A percentile compares a stretch with the other conserved stretches of the same genome.
Evolutionary conservation across 495 filamentous ascomycete species (phyloP).

Genomic region (Penicillium atrosanguineum): DNA sequence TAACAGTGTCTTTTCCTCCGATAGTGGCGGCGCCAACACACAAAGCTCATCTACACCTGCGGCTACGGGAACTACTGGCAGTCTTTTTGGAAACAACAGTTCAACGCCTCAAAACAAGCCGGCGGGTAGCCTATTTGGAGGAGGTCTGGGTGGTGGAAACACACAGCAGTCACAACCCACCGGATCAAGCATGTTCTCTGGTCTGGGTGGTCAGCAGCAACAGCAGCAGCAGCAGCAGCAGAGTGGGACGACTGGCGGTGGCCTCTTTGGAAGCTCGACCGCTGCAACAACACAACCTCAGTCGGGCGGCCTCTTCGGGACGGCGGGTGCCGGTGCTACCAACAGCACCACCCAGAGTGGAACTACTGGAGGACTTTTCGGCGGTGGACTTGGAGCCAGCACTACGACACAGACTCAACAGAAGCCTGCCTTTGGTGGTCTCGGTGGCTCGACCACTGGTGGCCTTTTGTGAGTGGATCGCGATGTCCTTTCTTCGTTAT

Average conservation of each 20-base stretch:
- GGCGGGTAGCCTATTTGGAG: slow-evolving; percentile 49
- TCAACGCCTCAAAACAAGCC: slow-evolving; percentile 36
- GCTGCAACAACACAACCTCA: slow-evolving; percentile 44
- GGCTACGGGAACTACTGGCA: slow-evolving; percentile 26
- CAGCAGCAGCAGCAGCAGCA: slow-evolving; percentile 16
- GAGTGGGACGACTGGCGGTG: slow-evolving; percentile 28
- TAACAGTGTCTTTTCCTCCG: slow-evolving; percentile 1
- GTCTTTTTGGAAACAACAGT: slow-evolving; percentile 38
- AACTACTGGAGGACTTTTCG: slow-evolving; percentile 44
- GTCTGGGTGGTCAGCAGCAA: slow-evolving; percentile 31
- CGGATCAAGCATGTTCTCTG: slow-evolving; percentile 42
- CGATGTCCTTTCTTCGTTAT: background rate
- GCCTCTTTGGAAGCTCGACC: slow-evolving; percentile 51
- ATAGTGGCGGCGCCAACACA: slow-evolving; percentile 24
- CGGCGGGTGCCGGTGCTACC: slow-evolving; percentile 30
- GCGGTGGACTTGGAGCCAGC: slow-evolving; percentile 25
- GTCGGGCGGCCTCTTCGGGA: slow-evolving; percentile 47
- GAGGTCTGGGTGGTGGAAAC: slow-evolving; percentile 21
- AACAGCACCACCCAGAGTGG: slow-evolving; percentile 30
- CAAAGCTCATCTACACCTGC: slow-evolving; percentile 28
- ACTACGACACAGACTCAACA: slow-evolving; percentile 38
- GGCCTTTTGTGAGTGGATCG: slow-evolving; percentile 50
- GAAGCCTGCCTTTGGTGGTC: slow-evolving; percentile 35
- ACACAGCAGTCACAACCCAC: slow-evolving; percentile 34
- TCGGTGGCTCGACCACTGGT: slow-evolving; percentile 27